Percentiles rank a stretch among this genome's conserved stretches.
phyloP scores from a whole-genome alignment of 257 asterid genomes.

The Apocynum venetum region DNA sequence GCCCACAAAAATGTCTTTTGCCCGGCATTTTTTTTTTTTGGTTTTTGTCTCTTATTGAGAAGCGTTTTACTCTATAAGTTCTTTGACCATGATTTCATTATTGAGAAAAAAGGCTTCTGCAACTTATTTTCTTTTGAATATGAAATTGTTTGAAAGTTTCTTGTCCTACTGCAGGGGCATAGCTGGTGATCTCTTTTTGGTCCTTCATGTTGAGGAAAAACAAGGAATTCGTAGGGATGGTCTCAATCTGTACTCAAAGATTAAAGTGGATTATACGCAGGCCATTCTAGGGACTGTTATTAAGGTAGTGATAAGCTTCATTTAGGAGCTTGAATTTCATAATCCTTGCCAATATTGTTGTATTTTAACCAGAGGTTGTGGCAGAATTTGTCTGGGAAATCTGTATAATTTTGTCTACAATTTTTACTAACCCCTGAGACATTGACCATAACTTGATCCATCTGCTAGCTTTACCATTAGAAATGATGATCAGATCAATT shows the following conservation, averaged over 20 bases:
- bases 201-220: constrained; percentile 62
- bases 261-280: constrained; percentile 72
- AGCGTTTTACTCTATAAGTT: not conserved
- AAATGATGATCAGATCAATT: not conserved
- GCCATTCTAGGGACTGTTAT: constrained; percentile 81
- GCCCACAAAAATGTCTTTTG: not conserved
- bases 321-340: not conserved
- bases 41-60: not conserved
- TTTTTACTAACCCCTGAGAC: not conserved
- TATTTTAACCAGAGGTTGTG: not conserved
- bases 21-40: not conserved
- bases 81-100: not conserved
- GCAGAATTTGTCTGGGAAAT: not conserved
- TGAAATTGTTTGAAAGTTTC: not conserved
- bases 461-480: not conserved
- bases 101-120: not conserved
- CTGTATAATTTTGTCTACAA: not conserved
- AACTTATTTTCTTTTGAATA: not conserved
- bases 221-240: constrained; percentile 83
- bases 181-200: constrained; percentile 78
- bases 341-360: not conserved
- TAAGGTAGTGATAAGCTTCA: constrained; percentile 45
- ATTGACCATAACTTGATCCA: not conserved
- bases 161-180: constrained; percentile 46
- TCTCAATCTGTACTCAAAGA: constrained; percentile 69